Evolutionary conservation across 2,329 filamentous ascomycete genomes (phyloP).

Genomic region (Diaporthe sp.): DNA sequence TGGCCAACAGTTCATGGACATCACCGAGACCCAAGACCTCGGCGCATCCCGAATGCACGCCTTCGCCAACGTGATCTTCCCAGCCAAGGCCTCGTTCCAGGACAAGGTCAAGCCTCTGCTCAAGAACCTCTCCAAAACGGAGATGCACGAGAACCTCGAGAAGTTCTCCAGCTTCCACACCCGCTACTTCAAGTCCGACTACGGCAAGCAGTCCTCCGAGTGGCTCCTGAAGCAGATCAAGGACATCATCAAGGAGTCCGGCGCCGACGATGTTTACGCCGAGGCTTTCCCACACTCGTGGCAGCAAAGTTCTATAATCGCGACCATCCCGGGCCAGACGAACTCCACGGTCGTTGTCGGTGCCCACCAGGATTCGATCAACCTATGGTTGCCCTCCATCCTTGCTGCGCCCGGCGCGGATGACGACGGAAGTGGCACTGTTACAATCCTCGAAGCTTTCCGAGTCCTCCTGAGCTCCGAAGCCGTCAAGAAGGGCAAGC

Average conservation of each 20-base stretch:
- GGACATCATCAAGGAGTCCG: constrained; percentile 71
- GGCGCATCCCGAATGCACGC: constrained; percentile 56
- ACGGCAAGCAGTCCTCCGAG: constrained; percentile 78
- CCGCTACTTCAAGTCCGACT: constrained; percentile 75
- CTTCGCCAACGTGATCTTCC: constrained; percentile 58
- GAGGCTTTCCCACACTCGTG: constrained; percentile 69
- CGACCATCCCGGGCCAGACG: constrained; percentile 81
- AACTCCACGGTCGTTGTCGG: constrained; percentile 80
- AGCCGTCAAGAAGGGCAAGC: constrained; percentile 72
- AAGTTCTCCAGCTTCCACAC: constrained; percentile 77
- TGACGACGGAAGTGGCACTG: constrained; percentile 82
- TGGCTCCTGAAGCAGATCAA: constrained; percentile 80
- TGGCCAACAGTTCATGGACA: constrained; percentile 83
- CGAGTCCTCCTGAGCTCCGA: constrained; percentile 77
- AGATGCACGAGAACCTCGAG: constrained; percentile 77
- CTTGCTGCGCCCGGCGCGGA: constrained; percentile 81
- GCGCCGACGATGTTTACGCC: constrained; percentile 73
- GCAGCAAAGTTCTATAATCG: constrained; percentile 84
- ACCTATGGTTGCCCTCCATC: constrained; percentile 78
- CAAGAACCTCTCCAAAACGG: constrained; percentile 71
- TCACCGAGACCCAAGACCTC: constrained; percentile 74
- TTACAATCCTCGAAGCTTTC: constrained; percentile 85
- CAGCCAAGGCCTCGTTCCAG: constrained; percentile 69
- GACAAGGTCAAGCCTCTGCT: constrained; percentile 70
- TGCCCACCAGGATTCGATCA: constrained; percentile 86